These are phyloP conservation scores for Oehlia diaphana DNA, from an alignment of 192 early-diverging fungal genomes.

Conservation along the genomic window DNA sequence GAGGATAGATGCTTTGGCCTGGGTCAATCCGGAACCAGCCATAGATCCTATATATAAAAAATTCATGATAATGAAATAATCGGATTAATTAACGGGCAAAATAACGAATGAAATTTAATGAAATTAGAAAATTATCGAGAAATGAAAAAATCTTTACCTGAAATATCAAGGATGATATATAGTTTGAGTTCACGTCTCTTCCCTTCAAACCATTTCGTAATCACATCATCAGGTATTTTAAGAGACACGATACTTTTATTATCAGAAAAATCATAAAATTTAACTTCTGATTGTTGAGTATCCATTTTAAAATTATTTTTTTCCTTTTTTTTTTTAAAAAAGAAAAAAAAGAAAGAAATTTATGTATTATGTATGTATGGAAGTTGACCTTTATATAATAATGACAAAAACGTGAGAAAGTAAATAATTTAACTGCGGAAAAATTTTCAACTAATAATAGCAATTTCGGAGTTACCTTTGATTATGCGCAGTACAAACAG, in stretches of 20 bases:
- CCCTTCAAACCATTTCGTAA: slow-evolving; percentile 22
- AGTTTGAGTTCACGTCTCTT: not conserved
- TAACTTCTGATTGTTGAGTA: not conserved
- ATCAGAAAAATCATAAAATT: not conserved
- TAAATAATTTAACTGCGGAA: not conserved
- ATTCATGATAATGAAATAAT: not conserved
- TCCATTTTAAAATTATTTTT: not conserved
- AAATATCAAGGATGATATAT: slow-evolving; percentile 26
- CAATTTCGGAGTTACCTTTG: too few species aligned
- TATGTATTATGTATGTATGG: too few species aligned
- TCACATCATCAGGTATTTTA: slow-evolving; percentile 3
- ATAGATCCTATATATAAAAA: slow-evolving; percentile 33
- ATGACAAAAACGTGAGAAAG: too few species aligned
- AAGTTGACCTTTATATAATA: too few species aligned
- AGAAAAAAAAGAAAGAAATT: too few species aligned
- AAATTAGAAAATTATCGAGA: too few species aligned
- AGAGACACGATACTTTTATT: slow-evolving; percentile 1
- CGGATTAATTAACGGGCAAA: not conserved
- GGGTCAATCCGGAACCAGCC: slow-evolving; percentile 37
- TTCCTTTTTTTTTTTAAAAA: not conserved
- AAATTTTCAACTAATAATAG: too few species aligned
- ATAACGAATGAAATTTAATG: not conserved
- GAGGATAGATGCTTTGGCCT: slow-evolving; percentile 40
- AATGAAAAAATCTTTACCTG: not conserved
- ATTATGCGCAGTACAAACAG: too few species aligned